phyloP scores from a whole-genome alignment of 2,329 filamentous ascomycete species.

The Colletotrichum australisinense region DNA sequence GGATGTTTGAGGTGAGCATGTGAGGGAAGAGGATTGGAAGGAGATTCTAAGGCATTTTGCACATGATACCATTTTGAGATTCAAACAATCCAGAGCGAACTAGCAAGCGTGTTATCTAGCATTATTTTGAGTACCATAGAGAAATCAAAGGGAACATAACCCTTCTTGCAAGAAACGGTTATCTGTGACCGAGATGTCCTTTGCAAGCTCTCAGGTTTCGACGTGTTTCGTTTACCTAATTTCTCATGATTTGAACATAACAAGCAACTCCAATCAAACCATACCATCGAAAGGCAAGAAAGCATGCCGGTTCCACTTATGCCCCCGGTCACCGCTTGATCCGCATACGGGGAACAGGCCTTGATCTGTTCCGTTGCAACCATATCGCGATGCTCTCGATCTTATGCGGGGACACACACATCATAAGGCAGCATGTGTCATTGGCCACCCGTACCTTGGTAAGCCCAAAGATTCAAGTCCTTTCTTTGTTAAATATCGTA shows the following conservation, averaged over 20 bases:
- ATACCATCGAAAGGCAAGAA: not conserved
- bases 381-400: not conserved
- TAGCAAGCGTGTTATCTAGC: not conserved
- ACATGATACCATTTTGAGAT: not conserved
- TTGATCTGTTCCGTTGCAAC: not conserved
- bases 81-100: not conserved
- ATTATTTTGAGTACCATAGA: not conserved
- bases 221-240: too few relatives aligned
- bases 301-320: not conserved
- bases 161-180: too few relatives aligned
- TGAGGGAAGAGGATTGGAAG: too few relatives aligned
- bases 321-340: not conserved
- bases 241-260: too few relatives aligned
- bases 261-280: not conserved
- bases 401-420: not conserved
- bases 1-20: not conserved
- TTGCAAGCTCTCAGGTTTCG: too few relatives aligned
- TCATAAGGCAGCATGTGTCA: too few relatives aligned
- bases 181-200: too few relatives aligned
- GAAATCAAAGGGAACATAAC: too few relatives aligned
- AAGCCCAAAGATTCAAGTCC: too few relatives aligned
- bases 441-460: too few relatives aligned
- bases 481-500: too few relatives aligned
- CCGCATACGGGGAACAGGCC: not conserved
- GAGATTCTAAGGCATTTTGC: not conserved